These are phyloP conservation scores for Microcyclosporella mali DNA, from an alignment of 2,329 filamentous ascomycete genomes.

Conservation along the genomic window DNA sequence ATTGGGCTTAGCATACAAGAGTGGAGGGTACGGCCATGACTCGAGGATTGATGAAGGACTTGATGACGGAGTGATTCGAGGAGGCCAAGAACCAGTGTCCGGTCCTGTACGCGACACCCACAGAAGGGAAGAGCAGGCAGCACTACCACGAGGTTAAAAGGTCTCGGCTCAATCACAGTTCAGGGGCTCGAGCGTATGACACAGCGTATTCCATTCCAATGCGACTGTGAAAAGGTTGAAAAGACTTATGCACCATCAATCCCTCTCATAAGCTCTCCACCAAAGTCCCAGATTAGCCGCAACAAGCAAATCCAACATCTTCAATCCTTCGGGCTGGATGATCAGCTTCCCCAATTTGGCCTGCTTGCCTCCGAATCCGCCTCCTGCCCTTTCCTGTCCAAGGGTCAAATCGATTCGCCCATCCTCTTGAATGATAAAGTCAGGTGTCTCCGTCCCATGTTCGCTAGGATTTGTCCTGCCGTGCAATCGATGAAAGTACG, in stretches of 20 bases:
- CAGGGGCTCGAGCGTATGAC: too few species aligned
- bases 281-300: conserved; percentile 87
- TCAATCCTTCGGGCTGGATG: conserved; percentile 78
- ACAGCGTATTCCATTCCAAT: too few species aligned
- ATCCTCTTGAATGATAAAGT: conserved; percentile 27
- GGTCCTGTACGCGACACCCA: too few species aligned
- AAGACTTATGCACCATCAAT: conserved; percentile 3
- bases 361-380: conserved; percentile 75
- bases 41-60: too few species aligned
- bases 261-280: conserved; percentile 75
- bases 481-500: conserved; percentile 18
- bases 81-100: too few species aligned
- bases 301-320: conserved; percentile 91
- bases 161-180: too few species aligned
- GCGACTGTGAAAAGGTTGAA: too few species aligned
- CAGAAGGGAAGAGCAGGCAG: too few species aligned
- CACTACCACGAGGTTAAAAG: too few species aligned
- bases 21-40: too few species aligned
- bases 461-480: conserved; percentile 9
- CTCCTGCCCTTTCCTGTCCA: conserved; percentile 76
- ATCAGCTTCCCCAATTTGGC: conserved; percentile 94
- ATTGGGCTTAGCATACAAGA: too few species aligned
- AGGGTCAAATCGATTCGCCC: conserved; percentile 64
- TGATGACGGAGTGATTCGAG: too few species aligned
- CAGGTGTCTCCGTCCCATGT: conserved; percentile 12